Conservation (phyloP, 2,329 filamentous ascomycete species). For the Ceratocystis colombiana region DNA sequence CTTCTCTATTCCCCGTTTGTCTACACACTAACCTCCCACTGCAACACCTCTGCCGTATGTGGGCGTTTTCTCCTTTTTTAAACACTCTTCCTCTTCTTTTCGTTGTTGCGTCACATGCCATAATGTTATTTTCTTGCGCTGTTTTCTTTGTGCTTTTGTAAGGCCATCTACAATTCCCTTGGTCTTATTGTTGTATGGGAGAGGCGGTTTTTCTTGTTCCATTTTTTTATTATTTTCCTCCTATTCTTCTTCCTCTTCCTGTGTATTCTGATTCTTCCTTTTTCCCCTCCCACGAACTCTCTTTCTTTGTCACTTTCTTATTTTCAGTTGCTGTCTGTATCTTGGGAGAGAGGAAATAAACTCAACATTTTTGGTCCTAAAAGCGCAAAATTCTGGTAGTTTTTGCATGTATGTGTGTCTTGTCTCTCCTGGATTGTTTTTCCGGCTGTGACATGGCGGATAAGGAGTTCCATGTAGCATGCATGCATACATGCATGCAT, state of each 20-base stretch:
- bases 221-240: background rate
- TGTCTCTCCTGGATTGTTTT: too few relatives aligned
- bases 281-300: background rate
- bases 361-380: too few relatives aligned
- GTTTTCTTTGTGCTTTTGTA: background rate
- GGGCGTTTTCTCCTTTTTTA: background rate
- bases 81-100: slow-evolving; percentile 8
- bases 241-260: background rate
- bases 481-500: background rate
- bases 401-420: too few relatives aligned
- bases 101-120: slow-evolving; percentile 10
- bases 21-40: background rate
- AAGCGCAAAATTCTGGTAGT: too few relatives aligned
- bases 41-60: background rate
- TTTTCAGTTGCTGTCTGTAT: background rate
- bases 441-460: too few relatives aligned
- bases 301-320: background rate
- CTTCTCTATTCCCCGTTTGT: slow-evolving; percentile 4
- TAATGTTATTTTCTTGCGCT: background rate
- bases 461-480: background rate
- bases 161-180: background rate
- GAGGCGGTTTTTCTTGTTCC: background rate
- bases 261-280: background rate
- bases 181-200: background rate
- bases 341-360: background rate